Evolutionary conservation across 78 protist species (phyloP).

Genomic region (Emiliania huxleyi): DNA sequence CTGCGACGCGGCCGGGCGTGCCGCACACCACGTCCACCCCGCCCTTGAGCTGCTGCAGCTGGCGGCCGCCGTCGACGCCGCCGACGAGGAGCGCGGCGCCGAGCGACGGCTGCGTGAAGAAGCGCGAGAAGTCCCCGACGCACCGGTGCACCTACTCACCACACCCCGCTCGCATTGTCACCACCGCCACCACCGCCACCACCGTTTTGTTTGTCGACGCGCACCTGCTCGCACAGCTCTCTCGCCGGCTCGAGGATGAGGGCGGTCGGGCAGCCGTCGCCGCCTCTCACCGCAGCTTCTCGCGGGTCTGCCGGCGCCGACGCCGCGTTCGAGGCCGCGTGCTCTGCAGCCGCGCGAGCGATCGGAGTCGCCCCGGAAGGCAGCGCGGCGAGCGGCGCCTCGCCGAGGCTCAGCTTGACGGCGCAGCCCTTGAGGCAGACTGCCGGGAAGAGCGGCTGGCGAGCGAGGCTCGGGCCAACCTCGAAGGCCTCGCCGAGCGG

Average conservation of each 20-base stretch:
- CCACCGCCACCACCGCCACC: too few species aligned
- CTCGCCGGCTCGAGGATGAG: constrained; percentile 78
- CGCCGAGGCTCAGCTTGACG: too few species aligned
- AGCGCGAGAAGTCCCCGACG: constrained; percentile 44
- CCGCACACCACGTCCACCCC: constrained; percentile 83
- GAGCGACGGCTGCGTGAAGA: constrained; percentile 49
- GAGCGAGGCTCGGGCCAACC: neutral
- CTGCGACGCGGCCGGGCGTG: constrained; percentile 77
- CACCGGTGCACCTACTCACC: constrained; percentile 57
- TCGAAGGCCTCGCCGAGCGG: constrained; percentile 65
- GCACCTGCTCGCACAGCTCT: constrained; percentile 76
- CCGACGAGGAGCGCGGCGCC: constrained; percentile 58
- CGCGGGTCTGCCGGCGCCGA: too few species aligned
- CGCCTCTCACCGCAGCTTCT: neutral
- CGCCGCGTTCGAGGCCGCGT: too few species aligned
- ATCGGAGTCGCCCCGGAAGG: too few species aligned
- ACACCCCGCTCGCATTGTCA: too few species aligned
- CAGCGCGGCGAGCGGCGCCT: too few species aligned
- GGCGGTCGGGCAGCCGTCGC: neutral
- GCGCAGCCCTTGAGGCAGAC: constrained; percentile 27
- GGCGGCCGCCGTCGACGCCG: constrained; percentile 13
- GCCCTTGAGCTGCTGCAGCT: neutral
- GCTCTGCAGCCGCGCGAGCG: too few species aligned
- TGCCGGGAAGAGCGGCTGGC: constrained; percentile 41
- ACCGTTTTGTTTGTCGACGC: too few species aligned